Conservation (phyloP, 2,329 filamentous ascomycete species). For the Nemania serpens region DNA sequence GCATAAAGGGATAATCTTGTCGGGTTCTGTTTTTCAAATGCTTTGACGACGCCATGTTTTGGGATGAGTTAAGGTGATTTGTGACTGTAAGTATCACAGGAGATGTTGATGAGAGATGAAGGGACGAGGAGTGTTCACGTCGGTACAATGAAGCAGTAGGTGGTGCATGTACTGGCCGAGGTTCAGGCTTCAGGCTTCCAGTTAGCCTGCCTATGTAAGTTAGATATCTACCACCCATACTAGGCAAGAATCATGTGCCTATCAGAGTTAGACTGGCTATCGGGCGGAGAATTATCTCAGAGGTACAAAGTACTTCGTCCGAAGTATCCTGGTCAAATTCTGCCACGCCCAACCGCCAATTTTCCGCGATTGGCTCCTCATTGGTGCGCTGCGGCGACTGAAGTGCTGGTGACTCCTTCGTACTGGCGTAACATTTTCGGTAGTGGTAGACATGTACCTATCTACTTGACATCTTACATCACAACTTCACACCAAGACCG, state of each 20-base stretch:
- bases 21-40: conserved; percentile 66
- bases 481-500: too few relatives aligned
- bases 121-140: too few relatives aligned
- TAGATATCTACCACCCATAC: conserved; percentile 1
- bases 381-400: too few relatives aligned
- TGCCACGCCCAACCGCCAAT: conserved; percentile 31
- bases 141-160: too few relatives aligned
- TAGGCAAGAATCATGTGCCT: too few relatives aligned
- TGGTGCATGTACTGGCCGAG: too few relatives aligned
- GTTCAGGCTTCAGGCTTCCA: not conserved
- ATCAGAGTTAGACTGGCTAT: too few relatives aligned
- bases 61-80: not conserved
- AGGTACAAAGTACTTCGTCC: not conserved
- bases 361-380: not conserved
- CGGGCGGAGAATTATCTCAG: not conserved
- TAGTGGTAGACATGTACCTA: too few relatives aligned
- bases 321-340: conserved; percentile 12
- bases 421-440: too few relatives aligned
- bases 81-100: not conserved
- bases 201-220: not conserved
- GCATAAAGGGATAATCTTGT: conserved; percentile 74
- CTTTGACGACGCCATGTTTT: conserved; percentile 42
- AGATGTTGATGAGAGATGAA: too few relatives aligned
- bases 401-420: too few relatives aligned
- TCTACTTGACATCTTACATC: too few relatives aligned